Evolutionary conservation across 495 filamentous ascomycete species (phyloP).

Genomic region (Podospora appendiculata): DNA sequence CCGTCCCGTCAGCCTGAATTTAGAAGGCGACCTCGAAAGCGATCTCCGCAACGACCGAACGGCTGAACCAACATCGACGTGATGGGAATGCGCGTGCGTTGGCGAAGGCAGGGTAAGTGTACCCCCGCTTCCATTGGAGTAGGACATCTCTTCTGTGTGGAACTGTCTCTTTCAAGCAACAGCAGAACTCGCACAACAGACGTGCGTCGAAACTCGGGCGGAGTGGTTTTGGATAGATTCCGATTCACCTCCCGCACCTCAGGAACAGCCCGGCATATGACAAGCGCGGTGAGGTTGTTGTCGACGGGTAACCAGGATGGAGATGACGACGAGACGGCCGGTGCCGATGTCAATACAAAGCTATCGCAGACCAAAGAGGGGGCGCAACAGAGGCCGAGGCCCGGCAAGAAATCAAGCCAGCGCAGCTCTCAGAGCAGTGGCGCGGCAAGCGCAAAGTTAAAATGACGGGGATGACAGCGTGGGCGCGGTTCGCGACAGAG

Average conservation of each 20-base stretch:
- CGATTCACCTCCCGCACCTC: too few relatives aligned
- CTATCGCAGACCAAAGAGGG: slow-evolving; percentile 8
- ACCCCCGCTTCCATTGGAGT: slow-evolving; percentile 53
- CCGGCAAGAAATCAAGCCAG: slow-evolving; percentile 9
- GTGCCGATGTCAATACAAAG: slow-evolving; percentile 1
- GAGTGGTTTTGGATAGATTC: too few relatives aligned
- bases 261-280: too few relatives aligned
- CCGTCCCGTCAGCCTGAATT: slow-evolving; percentile 52
- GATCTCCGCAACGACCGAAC: slow-evolving; percentile 75
- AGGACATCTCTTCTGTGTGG: slow-evolving; percentile 21
- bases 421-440: slow-evolving; percentile 12
- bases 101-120: slow-evolving; percentile 79
- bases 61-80: slow-evolving; percentile 68
- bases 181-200: neutral
- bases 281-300: too few relatives aligned
- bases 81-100: slow-evolving; percentile 69
- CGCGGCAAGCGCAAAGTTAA: slow-evolving; percentile 16
- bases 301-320: neutral
- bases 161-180: neutral
- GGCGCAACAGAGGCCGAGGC: slow-evolving; percentile 4
- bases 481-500: neutral
- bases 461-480: slow-evolving; percentile 2
- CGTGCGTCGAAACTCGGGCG: too few relatives aligned
- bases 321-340: neutral
- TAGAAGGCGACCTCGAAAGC: slow-evolving; percentile 80